A percentile compares a stretch with the other conserved stretches of the same genome.
Conservation (phyloP, 805 yeast species). For the Yamadazyma sp. region DNA sequence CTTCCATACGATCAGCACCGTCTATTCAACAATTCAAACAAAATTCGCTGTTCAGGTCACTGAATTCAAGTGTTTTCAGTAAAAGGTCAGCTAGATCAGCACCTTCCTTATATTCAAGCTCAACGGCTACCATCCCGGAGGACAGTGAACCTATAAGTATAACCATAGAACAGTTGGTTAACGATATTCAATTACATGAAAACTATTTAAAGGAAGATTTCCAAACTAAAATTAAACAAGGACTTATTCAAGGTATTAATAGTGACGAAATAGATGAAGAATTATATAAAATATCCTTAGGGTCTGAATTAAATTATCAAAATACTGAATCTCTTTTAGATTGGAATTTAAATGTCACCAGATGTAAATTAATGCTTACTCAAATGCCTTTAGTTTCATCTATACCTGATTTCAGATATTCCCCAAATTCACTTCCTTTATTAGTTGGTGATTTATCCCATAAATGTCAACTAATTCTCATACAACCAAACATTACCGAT, state of each 20-base stretch:
- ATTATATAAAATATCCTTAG: constrained; percentile 35
- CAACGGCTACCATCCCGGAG: constrained; percentile 45
- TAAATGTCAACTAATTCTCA: constrained; percentile 35
- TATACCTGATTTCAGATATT: constrained; percentile 33
- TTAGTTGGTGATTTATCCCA: constrained; percentile 42
- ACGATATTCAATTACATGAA: constrained; percentile 38
- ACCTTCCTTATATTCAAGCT: constrained; percentile 38
- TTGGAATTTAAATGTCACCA: constrained; percentile 51
- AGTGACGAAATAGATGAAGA: constrained; percentile 23
- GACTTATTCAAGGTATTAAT: constrained; percentile 9
- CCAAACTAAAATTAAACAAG: constrained; percentile 6
- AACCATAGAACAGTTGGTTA: constrained; percentile 42
- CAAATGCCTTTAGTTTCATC: constrained; percentile 37
- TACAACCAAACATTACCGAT: constrained; percentile 41
- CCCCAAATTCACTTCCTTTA: constrained; percentile 32
- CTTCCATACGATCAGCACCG: constrained; percentile 41
- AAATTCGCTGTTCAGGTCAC: constrained; percentile 27
- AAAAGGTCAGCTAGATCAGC: constrained; percentile 41
- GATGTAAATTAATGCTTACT: constrained; percentile 44
- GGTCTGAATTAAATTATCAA: constrained; percentile 39
- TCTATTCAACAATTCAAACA: constrained; percentile 22
- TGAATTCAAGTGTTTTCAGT: constrained; percentile 38
- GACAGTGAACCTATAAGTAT: constrained; percentile 41
- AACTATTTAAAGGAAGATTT: constrained; percentile 20
- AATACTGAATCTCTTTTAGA: constrained; percentile 44